phyloP scores from a whole-genome alignment of 192 early-diverging fungal species.

The Coemansia umbellata region DNA sequence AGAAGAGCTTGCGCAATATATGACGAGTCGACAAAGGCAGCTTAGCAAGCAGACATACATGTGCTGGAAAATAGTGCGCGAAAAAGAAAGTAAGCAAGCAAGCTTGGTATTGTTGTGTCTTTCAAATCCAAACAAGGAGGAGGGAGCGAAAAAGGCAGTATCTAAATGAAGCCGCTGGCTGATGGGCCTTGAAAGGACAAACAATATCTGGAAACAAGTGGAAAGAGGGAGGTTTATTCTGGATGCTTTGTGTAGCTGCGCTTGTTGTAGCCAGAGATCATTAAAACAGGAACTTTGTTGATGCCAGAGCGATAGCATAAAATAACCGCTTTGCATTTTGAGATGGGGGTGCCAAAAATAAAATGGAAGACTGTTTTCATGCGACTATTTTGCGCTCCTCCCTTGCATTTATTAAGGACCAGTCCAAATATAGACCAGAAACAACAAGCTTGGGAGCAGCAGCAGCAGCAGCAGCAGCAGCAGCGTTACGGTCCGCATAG shows the following conservation, averaged over 20 bases:
- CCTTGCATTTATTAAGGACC: too few species aligned
- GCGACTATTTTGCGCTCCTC: too few species aligned
- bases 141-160: slow-evolving; percentile 1
- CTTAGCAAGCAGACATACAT: slow-evolving; percentile 1
- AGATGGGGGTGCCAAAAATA: too few species aligned
- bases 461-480: too few species aligned
- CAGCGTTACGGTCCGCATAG: too few species aligned
- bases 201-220: slow-evolving; percentile 1
- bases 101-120: not conserved
- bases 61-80: not conserved
- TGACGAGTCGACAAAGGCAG: not conserved
- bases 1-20: not conserved
- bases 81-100: not conserved
- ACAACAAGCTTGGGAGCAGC: too few species aligned
- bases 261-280: not conserved
- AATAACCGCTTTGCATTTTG: too few species aligned
- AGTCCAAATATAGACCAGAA: too few species aligned
- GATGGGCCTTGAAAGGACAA: not conserved
- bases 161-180: slow-evolving; percentile 5
- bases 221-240: not conserved
- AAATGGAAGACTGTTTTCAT: too few species aligned
- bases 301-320: too few species aligned
- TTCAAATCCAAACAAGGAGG: slow-evolving; percentile 4
- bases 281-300: too few species aligned
- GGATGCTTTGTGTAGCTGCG: not conserved